Evolutionary conservation across 2,329 filamentous ascomycete genomes (phyloP).

Genomic region (Cadophora sp.): DNA sequence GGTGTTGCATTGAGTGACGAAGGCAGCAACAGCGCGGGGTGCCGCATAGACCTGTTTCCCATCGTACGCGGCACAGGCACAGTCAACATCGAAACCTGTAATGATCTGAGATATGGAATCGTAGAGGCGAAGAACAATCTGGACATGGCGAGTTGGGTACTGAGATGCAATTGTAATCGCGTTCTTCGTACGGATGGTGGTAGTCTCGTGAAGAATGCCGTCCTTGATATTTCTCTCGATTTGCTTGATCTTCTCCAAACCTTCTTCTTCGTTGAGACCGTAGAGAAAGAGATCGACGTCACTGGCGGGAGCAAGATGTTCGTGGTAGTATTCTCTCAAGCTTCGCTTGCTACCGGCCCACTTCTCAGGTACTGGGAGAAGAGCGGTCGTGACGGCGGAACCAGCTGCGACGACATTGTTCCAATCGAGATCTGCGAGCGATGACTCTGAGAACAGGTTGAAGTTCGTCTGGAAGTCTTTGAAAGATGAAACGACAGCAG

Average conservation of each 20-base stretch:
- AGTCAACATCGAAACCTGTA: constrained; percentile 89
- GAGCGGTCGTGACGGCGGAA: constrained; percentile 79
- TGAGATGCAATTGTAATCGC: constrained; percentile 85
- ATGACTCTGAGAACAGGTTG: constrained; percentile 80
- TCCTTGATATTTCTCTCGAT: constrained; percentile 80
- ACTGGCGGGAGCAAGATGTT: constrained; percentile 80
- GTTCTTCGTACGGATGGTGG: constrained; percentile 84
- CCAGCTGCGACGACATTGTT: constrained; percentile 82
- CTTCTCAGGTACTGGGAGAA: constrained; percentile 72
- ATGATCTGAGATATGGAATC: constrained; percentile 84
- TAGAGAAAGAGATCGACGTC: constrained; percentile 90
- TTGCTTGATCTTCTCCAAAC: constrained; percentile 81
- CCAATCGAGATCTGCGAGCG: constrained; percentile 80
- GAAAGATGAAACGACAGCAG: constrained; percentile 71
- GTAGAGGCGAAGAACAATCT: constrained; percentile 85
- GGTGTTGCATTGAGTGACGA: constrained; percentile 82
- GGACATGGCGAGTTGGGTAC: constrained; percentile 83
- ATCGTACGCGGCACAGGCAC: constrained; percentile 80
- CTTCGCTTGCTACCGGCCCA: constrained; percentile 67
- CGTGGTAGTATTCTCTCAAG: constrained; percentile 78
- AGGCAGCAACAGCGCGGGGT: constrained; percentile 78
- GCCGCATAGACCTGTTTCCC: constrained; percentile 81
- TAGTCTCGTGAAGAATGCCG: constrained; percentile 81
- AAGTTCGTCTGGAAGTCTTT: constrained; percentile 82
- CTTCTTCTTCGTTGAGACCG: constrained; percentile 77